These are phyloP conservation scores for Acanthamoeba triangularis DNA, from an alignment of 208 protist genomes.

Conservation along the genomic window DNA sequence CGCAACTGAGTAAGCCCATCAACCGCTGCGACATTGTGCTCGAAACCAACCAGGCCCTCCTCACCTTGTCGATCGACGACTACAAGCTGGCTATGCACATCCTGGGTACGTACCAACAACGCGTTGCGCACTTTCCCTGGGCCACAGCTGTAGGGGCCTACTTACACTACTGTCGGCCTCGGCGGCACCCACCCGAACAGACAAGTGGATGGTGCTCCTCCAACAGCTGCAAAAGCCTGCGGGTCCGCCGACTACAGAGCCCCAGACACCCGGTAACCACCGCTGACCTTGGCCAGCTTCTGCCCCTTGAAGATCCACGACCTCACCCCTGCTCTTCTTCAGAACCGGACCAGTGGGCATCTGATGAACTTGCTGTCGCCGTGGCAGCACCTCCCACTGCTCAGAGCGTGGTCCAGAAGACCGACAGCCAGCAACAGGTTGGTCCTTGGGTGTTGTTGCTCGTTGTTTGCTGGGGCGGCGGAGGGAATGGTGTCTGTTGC, in stretches of 20 bases:
- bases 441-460: neutral
- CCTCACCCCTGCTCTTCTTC: no score
- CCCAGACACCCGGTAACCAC: neutral
- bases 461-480: neutral
- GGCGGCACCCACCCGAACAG: neutral
- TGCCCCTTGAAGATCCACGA: neutral
- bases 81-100: slow-evolving; percentile 65
- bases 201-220: slow-evolving; percentile 37
- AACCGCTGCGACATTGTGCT: slow-evolving; percentile 65
- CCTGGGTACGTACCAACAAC: neutral
- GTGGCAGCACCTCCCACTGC: neutral
- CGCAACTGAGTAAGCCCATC: slow-evolving; percentile 43
- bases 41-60: slow-evolving; percentile 35
- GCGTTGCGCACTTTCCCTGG: neutral
- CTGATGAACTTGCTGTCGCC: neutral
- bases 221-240: slow-evolving; percentile 21
- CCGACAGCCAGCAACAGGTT: slow-evolving; percentile 1
- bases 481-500: no score
- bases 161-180: neutral
- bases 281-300: neutral
- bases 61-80: slow-evolving; percentile 71
- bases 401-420: neutral
- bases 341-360: neutral
- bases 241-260: neutral
- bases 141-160: neutral